Evolutionary conservation across 2,329 filamentous ascomycete species (phyloP).

Genomic region (Emericellopsis atlantica): DNA sequence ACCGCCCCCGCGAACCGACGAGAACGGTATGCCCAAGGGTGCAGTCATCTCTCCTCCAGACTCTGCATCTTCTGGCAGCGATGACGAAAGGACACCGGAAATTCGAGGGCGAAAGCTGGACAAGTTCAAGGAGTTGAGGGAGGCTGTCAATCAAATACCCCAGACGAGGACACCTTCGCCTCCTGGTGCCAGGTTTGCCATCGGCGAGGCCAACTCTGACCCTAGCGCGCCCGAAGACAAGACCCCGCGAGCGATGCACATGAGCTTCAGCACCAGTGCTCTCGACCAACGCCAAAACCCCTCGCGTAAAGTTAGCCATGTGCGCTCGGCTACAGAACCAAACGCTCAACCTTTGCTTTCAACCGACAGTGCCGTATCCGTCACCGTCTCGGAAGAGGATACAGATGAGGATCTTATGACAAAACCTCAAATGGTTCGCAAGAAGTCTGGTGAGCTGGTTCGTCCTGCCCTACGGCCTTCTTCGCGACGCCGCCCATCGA

Average conservation of each 20-base stretch:
- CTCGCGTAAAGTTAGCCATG: conserved; percentile 30
- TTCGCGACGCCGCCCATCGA: conserved; percentile 73
- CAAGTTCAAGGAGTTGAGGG: conserved; percentile 58
- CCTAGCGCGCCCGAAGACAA: conserved; percentile 7
- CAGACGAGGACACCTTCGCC: background rate
- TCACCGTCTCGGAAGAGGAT: conserved; percentile 48
- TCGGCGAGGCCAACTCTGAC: background rate
- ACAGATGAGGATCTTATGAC: conserved; percentile 42
- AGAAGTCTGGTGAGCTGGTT: conserved; percentile 96
- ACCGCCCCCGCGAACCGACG: conserved; percentile 67
- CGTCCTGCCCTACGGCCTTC: conserved; percentile 76
- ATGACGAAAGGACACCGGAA: conserved; percentile 56
- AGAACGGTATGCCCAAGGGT: conserved; percentile 61
- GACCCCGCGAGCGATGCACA: conserved; percentile 18
- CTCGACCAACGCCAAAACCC: conserved; percentile 19
- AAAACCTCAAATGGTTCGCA: conserved; percentile 89
- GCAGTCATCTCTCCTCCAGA: conserved; percentile 88
- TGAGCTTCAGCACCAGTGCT: conserved; percentile 33
- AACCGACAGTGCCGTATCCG: conserved; percentile 27
- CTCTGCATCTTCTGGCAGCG: conserved; percentile 67
- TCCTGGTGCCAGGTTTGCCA: background rate
- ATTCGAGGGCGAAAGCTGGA: conserved; percentile 34
- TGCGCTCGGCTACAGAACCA: conserved; percentile 44
- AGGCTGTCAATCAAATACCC: conserved; percentile 64
- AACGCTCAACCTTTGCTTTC: conserved; percentile 32